These are phyloP conservation scores for Melanomma pulvis-pyrius DNA, from an alignment of 495 filamentous ascomycete species.

Conservation along the genomic window DNA sequence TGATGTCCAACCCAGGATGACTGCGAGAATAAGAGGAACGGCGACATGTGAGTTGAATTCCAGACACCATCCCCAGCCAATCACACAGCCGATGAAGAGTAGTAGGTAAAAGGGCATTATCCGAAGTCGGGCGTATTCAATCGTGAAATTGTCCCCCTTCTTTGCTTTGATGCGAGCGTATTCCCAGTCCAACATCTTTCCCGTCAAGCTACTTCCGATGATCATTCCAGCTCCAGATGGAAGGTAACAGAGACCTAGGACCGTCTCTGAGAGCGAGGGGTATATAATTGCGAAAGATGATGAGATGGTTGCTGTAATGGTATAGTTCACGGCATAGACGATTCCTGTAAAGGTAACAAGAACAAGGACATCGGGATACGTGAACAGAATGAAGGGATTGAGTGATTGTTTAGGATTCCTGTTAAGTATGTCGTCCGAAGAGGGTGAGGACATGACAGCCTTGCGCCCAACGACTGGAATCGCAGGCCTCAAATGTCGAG, in stretches of 20 bases:
- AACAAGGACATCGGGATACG: constrained; percentile 47
- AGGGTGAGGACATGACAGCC: constrained; percentile 27
- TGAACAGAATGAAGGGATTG: constrained; percentile 40
- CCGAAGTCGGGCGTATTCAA: constrained; percentile 49
- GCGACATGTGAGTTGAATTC: constrained; percentile 22
- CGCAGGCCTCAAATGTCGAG: neutral
- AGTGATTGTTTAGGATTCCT: constrained; percentile 45
- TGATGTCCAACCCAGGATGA: constrained; percentile 50
- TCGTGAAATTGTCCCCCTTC: constrained; percentile 38
- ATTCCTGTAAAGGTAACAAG: constrained; percentile 7
- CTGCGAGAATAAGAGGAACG: constrained; percentile 45
- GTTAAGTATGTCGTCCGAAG: neutral
- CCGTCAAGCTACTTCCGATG: constrained; percentile 53
- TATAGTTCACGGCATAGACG: constrained; percentile 7
- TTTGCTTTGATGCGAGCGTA: constrained; percentile 48
- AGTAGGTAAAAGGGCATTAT: constrained; percentile 40
- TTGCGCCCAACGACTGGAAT: constrained; percentile 5
- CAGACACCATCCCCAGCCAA: constrained; percentile 48
- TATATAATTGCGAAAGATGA: neutral
- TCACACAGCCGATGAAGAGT: constrained; percentile 42
- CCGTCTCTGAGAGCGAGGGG: constrained; percentile 1
- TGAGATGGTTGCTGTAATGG: constrained; percentile 10
- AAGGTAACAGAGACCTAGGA: constrained; percentile 54
- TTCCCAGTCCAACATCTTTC: constrained; percentile 51
- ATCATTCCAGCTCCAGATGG: constrained; percentile 57